Conservation (phyloP, 805 yeast genomes). For the Tanozyma kutaoensis region DNA sequence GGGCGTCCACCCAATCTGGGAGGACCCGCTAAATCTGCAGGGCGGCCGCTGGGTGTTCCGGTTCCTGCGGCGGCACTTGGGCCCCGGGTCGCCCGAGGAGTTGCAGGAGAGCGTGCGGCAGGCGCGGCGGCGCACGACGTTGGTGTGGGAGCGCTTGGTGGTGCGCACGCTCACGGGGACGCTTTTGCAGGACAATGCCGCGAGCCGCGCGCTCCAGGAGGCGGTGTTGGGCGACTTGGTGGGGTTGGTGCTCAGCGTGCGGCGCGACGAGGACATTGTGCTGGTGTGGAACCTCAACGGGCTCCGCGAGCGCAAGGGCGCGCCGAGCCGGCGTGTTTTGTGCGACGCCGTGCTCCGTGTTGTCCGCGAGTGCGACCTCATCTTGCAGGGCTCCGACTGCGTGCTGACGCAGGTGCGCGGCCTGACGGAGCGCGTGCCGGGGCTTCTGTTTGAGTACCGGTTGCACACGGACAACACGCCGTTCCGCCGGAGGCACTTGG, state of each 20-base stretch:
- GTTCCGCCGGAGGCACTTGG: too few species aligned
- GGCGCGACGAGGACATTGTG: slow-evolving; percentile 46
- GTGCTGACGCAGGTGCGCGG: slow-evolving; percentile 19
- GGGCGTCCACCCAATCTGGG: slow-evolving; percentile 57
- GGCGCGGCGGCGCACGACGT: slow-evolving; percentile 20
- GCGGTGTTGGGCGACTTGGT: slow-evolving; percentile 36
- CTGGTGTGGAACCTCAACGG: slow-evolving; percentile 49
- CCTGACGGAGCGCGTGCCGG: slow-evolving; percentile 27
- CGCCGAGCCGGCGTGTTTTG: slow-evolving; percentile 1
- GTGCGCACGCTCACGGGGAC: slow-evolving; percentile 38
- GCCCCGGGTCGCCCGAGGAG: not conserved
- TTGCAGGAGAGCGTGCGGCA: slow-evolving; percentile 8
- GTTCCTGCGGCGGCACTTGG: slow-evolving; percentile 8
- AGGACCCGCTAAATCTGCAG: slow-evolving; percentile 42
- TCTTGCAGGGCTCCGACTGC: slow-evolving; percentile 21
- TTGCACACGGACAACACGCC: slow-evolving; percentile 30
- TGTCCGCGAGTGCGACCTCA: slow-evolving; percentile 20
- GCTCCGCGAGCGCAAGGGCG: slow-evolving; percentile 12
- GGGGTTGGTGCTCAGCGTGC: slow-evolving; percentile 46
- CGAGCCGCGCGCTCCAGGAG: slow-evolving; percentile 20
- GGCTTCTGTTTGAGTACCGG: slow-evolving; percentile 33
- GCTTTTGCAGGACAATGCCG: slow-evolving; percentile 23
- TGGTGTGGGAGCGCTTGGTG: slow-evolving; percentile 45
- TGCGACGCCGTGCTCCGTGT: too few species aligned
- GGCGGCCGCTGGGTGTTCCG: slow-evolving; percentile 57